phyloP scores from a whole-genome alignment of 768 basidiomycete genomes.

The Tricholoma matsutake region DNA sequence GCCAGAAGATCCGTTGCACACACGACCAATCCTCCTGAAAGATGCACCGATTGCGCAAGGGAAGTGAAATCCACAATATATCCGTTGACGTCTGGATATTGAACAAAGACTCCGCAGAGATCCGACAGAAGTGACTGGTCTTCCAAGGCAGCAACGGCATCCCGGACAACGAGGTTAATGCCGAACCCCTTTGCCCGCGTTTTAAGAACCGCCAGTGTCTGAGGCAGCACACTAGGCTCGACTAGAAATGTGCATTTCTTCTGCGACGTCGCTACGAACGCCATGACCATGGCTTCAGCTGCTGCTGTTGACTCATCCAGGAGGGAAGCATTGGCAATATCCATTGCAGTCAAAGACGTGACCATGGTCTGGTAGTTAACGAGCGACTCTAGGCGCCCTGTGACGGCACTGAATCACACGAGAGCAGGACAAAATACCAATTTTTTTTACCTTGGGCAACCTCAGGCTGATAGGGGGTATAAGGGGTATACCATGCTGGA shows the following conservation, averaged over 20 bases:
- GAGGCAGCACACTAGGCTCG: slow-evolving; percentile 78
- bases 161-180: slow-evolving; percentile 73
- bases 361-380: slow-evolving; percentile 98
- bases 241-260: slow-evolving; percentile 85
- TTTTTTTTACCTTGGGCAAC: slow-evolving; percentile 81
- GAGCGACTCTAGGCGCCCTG: slow-evolving; percentile 93
- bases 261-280: slow-evolving; percentile 61
- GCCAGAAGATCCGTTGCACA: slow-evolving; percentile 93
- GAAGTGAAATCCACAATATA: slow-evolving; percentile 68
- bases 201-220: slow-evolving; percentile 85
- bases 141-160: slow-evolving; percentile 47
- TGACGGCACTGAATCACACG: slow-evolving; percentile 3
- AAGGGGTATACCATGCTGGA: slow-evolving; percentile 97
- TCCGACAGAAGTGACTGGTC: slow-evolving; percentile 55
- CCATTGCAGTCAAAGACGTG: slow-evolving; percentile 89
- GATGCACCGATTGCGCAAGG: slow-evolving; percentile 68
- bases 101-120: slow-evolving; percentile 84
- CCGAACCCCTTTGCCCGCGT: slow-evolving; percentile 94
- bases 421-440: neutral
- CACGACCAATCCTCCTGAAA: slow-evolving; percentile 73
- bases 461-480: slow-evolving; percentile 96
- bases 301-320: slow-evolving; percentile 95
- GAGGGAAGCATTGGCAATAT: slow-evolving; percentile 93
- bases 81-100: slow-evolving; percentile 93
- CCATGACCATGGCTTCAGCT: slow-evolving; percentile 97